Evolutionary conservation across 2,329 filamentous ascomycete genomes (phyloP).

Genomic region (Fusarium keratoplasticum): DNA sequence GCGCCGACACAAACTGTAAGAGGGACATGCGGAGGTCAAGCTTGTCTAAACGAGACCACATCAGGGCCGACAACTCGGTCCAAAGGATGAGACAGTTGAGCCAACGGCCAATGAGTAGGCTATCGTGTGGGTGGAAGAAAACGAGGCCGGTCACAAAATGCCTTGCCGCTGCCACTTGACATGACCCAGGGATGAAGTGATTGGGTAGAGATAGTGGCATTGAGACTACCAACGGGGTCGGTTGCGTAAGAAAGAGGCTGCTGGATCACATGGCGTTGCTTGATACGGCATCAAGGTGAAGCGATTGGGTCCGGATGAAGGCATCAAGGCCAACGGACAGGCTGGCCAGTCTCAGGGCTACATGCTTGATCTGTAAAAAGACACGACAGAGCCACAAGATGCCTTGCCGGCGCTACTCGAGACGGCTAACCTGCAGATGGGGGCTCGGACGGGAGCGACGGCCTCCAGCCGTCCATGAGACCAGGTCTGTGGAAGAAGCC

Average conservation of each 20-base stretch:
- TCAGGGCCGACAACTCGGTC: not conserved
- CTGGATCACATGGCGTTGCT: not conserved
- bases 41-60: not conserved
- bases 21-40: not conserved
- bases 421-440: not conserved
- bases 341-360: not conserved
- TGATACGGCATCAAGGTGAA: not conserved
- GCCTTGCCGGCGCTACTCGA: not conserved
- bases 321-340: not conserved
- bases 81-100: not conserved
- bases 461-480: not conserved
- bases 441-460: not conserved
- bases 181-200: not conserved
- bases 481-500: not conserved
- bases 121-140: not conserved
- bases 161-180: not conserved
- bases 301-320: not conserved
- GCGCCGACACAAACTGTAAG: not conserved
- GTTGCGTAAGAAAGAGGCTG: not conserved
- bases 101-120: not conserved
- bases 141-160: not conserved
- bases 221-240: not conserved
- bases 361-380: not conserved
- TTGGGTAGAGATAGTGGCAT: not conserved
- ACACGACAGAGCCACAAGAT: not conserved